Evolutionary conservation across 352 stramenopile species (phyloP).

Genomic region (Pythium phragmitis): DNA sequence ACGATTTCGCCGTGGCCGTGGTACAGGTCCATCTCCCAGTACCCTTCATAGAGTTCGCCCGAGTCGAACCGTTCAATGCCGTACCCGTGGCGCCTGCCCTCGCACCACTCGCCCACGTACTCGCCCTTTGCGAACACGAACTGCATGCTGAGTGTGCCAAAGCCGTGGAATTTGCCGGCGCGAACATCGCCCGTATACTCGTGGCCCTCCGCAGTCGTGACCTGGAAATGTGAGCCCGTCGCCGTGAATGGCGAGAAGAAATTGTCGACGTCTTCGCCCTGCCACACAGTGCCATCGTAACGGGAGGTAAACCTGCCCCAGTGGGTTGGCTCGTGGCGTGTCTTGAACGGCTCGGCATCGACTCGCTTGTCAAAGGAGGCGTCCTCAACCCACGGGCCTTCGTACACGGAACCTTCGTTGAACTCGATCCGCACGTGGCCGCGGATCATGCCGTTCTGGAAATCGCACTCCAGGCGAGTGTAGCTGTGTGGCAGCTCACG

Average conservation of each 20-base stretch:
- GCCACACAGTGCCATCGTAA: slow-evolving; percentile 65
- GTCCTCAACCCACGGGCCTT: slow-evolving; percentile 80
- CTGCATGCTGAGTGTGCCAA: slow-evolving; percentile 66
- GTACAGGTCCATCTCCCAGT: slow-evolving; percentile 66
- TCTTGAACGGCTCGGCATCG: slow-evolving; percentile 57
- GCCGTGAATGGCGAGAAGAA: slow-evolving; percentile 79
- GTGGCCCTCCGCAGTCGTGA: slow-evolving; percentile 47
- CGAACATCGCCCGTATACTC: slow-evolving; percentile 57
- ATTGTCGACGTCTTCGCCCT: slow-evolving; percentile 78
- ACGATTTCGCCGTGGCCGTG: slow-evolving; percentile 68
- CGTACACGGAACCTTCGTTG: slow-evolving; percentile 77
- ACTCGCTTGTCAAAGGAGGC: slow-evolving; percentile 43
- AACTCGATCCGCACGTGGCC: slow-evolving; percentile 69
- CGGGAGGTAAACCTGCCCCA: slow-evolving; percentile 76
- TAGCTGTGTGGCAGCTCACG: slow-evolving; percentile 65
- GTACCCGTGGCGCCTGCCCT: slow-evolving; percentile 76
- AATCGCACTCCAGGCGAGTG: slow-evolving; percentile 67
- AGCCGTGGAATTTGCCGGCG: slow-evolving; percentile 66
- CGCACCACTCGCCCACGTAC: slow-evolving; percentile 82
- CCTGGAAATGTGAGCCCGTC: slow-evolving; percentile 50
- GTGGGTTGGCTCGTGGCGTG: slow-evolving; percentile 36
- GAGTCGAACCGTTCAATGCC: slow-evolving; percentile 77
- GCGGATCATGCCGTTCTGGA: slow-evolving; percentile 64
- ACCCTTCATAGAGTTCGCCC: slow-evolving; percentile 77
- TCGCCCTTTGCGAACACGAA: slow-evolving; percentile 60